These are phyloP conservation scores for Pythium brachiatum DNA, from an alignment of 352 stramenopile species.

Conservation along the genomic window DNA sequence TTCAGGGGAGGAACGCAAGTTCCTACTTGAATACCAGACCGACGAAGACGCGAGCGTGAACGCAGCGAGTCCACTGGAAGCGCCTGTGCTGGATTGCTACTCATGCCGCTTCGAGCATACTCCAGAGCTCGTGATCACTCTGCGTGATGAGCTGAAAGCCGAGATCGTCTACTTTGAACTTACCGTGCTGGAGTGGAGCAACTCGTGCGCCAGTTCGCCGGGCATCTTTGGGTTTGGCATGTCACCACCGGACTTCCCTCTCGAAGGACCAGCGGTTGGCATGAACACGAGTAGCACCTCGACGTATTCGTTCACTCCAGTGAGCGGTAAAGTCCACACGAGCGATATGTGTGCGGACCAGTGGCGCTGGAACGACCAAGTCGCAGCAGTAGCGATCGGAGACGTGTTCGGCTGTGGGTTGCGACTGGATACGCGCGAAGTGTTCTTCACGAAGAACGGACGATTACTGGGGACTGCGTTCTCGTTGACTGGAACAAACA, in stretches of 20 bases:
- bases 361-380: slow-evolving; percentile 70
- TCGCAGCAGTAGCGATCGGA: slow-evolving; percentile 39
- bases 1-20: slow-evolving; percentile 74
- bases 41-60: slow-evolving; percentile 35
- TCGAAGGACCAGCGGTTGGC: slow-evolving; percentile 66
- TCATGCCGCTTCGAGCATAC: slow-evolving; percentile 86
- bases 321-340: slow-evolving; percentile 66
- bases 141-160: slow-evolving; percentile 68
- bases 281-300: slow-evolving; percentile 32
- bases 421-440: slow-evolving; percentile 73
- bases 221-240: slow-evolving; percentile 57
- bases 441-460: slow-evolving; percentile 88
- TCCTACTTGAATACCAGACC: slow-evolving; percentile 59
- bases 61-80: slow-evolving; percentile 10
- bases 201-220: neutral
- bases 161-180: slow-evolving; percentile 85
- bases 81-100: slow-evolving; percentile 17
- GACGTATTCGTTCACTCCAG: slow-evolving; percentile 71
- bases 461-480: slow-evolving; percentile 76
- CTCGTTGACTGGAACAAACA: slow-evolving; percentile 48
- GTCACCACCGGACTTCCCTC: slow-evolving; percentile 59
- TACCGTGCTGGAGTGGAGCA: slow-evolving; percentile 63
- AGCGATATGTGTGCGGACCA: slow-evolving; percentile 52
- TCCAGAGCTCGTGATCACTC: slow-evolving; percentile 62
- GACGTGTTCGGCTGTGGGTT: slow-evolving; percentile 81